Base-by-base conservation (phyloP, 2,329 filamentous ascomycete genomes). In the Alternaria consortialis region DNA sequence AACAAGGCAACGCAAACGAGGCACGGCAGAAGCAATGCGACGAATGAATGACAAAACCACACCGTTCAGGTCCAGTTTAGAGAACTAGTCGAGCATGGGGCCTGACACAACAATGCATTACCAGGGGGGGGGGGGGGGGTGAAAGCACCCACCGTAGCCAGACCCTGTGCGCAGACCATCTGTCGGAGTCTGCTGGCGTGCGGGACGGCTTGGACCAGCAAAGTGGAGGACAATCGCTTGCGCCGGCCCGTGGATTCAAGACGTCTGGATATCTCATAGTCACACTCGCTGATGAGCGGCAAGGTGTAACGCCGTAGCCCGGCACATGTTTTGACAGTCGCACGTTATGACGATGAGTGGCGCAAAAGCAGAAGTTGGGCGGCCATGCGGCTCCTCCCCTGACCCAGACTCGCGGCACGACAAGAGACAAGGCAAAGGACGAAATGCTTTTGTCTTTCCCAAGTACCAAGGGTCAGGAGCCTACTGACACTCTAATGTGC, bases 161-260 rank as follows among this genome's bases (percentile, higher is more conserved):
- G 73, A 76, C 74, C 74, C 75, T 74, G 75, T 66, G 68, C 62
- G 56, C 69, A 69, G 65, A 71, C 65, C 66, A 65, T 71, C 63
- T 68, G 64, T 77, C 74, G 73, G 75, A 72, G 68, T 72, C 70
- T 73, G 71, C 69, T 75, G 75, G 72, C 72, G 64, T 72, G 72
- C 74, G 76, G 76, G 75, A 76, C 71, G 76, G 76, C 76, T 76
- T 79, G 74, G 72, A 73, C 75, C 74, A 78, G 73, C 62, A 71
- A 63, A 63, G 73, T 74, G 74, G 71, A 73, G 70, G 72, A 68
- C 69, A 56, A 70, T 77, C 73, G 75, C 73, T 75, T 77, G 75
- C 70, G 72, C 71, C 74, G 74, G 75, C 55, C 74, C 73, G 73
- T 54, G 66, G 53, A 64, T 54, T 56, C 55, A 66, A 58, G 59